These are phyloP conservation scores for Penicillium odoratum DNA, from an alignment of 495 filamentous ascomycete species.

Conservation along the genomic window DNA sequence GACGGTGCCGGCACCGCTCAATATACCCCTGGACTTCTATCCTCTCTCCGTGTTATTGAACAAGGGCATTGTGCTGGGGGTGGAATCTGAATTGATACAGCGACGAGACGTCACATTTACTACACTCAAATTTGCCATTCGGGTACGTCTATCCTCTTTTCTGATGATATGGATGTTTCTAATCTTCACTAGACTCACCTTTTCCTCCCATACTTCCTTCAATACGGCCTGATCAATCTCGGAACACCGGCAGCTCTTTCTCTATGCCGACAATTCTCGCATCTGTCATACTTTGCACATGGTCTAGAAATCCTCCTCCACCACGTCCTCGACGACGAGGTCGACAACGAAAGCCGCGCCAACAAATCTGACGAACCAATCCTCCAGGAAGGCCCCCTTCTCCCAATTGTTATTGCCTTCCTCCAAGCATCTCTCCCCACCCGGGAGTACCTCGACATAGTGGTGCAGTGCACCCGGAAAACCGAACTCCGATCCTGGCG, in stretches of 20 bases:
- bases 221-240: conserved; percentile 68
- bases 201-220: conserved; percentile 85
- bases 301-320: conserved; percentile 91
- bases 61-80: conserved; percentile 85
- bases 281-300: conserved; percentile 88
- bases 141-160: conserved; percentile 48
- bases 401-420: conserved; percentile 86
- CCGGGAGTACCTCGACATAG: conserved; percentile 77
- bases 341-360: conserved; percentile 69
- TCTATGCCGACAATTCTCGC: conserved; percentile 77
- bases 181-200: conserved; percentile 66
- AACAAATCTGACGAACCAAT: conserved; percentile 42
- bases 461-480: conserved; percentile 97
- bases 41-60: conserved; percentile 81
- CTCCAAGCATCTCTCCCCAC: conserved; percentile 79
- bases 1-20: conserved; percentile 43
- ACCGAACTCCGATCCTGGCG: conserved; percentile 95
- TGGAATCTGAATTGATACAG: conserved; percentile 90
- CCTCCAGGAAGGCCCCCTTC: conserved; percentile 57
- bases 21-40: conserved; percentile 80
- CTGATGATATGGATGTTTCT: not conserved
- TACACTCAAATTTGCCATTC: conserved; percentile 77
- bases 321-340: conserved; percentile 91
- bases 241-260: conserved; percentile 72
- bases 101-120: conserved; percentile 86